Percentiles rank a stretch among this genome's conserved stretches.
These are phyloP conservation scores for Nakazawaea peltata DNA, from an alignment of 805 yeast genomes.

Conservation along the genomic window DNA sequence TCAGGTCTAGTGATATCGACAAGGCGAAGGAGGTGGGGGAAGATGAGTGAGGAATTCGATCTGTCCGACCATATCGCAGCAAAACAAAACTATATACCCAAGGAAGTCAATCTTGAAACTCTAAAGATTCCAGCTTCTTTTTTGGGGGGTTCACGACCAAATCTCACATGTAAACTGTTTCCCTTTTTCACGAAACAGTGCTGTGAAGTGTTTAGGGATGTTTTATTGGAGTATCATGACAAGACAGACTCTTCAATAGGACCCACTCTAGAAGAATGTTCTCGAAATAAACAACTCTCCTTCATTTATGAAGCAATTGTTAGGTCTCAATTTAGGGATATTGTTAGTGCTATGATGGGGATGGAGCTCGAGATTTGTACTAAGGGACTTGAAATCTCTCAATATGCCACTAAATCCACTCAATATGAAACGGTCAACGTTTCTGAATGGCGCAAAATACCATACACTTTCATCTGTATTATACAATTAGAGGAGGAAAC, in stretches of 20 bases:
- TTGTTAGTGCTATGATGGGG: slow-evolving; percentile 43
- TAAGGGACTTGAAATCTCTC: slow-evolving; percentile 45
- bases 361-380: slow-evolving; percentile 36
- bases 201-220: slow-evolving; percentile 31
- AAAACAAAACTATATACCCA: slow-evolving; percentile 11
- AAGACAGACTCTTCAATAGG: slow-evolving; percentile 23
- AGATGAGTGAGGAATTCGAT: slow-evolving; percentile 14
- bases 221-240: slow-evolving; percentile 22
- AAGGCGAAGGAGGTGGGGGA: not conserved
- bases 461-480: slow-evolving; percentile 8
- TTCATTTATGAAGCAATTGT: slow-evolving; percentile 48
- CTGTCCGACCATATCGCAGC: slow-evolving; percentile 17
- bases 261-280: slow-evolving; percentile 19
- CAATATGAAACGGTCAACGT: not conserved
- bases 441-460: slow-evolving; percentile 4
- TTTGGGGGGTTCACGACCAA: no score
- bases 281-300: slow-evolving; percentile 28
- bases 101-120: slow-evolving; percentile 11
- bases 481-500: slow-evolving; percentile 1
- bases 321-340: slow-evolving; percentile 38
- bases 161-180: slow-evolving; percentile 24
- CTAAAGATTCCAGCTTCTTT: slow-evolving; percentile 12
- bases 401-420: slow-evolving; percentile 16
- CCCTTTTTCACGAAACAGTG: slow-evolving; percentile 39
- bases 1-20: no score